Percentiles rank a stretch among this genome's conserved stretches.
These are phyloP conservation scores for Candida piceae DNA, from an alignment of 805 yeast species.

Conservation along the genomic window DNA sequence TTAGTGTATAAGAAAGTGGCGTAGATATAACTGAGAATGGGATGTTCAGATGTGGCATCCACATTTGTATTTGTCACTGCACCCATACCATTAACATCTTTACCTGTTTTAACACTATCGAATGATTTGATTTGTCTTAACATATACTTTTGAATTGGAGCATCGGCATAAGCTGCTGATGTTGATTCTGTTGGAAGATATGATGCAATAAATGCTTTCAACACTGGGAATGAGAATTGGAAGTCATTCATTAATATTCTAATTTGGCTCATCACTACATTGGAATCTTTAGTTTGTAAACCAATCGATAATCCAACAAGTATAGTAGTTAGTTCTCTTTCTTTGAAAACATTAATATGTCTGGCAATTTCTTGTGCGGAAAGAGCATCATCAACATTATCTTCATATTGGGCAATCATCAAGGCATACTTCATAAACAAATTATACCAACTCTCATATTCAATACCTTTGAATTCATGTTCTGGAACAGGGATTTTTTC, in stretches of 20 bases:
- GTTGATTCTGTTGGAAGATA: slow-evolving; percentile 21
- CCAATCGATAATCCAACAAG: slow-evolving; percentile 64
- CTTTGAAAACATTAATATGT: slow-evolving; percentile 72
- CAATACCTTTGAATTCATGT: slow-evolving; percentile 66
- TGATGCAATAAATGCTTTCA: slow-evolving; percentile 61
- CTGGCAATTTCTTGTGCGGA: slow-evolving; percentile 69
- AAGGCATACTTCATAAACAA: slow-evolving; percentile 77
- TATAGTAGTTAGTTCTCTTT: slow-evolving; percentile 53
- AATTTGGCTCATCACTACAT: slow-evolving; percentile 49
- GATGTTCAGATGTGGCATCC: slow-evolving; percentile 48
- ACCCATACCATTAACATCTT: slow-evolving; percentile 72
- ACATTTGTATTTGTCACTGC: slow-evolving; percentile 55
- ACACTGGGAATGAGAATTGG: slow-evolving; percentile 70
- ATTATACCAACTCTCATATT: slow-evolving; percentile 79
- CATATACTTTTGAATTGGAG: slow-evolving; percentile 85
- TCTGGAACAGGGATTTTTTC: slow-evolving; percentile 36
- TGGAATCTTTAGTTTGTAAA: slow-evolving; percentile 40
- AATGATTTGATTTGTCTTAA: slow-evolving; percentile 85
- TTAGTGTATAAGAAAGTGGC: slow-evolving; percentile 77
- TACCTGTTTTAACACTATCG: slow-evolving; percentile 59
- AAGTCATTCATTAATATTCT: slow-evolving; percentile 60
- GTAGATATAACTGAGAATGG: slow-evolving; percentile 61
- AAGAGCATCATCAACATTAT: slow-evolving; percentile 53
- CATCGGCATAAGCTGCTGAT: slow-evolving; percentile 48
- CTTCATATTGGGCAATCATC: slow-evolving; percentile 55